Evolutionary conservation across 805 yeast genomes (phyloP).

Genomic region (Candida pseudofarinosa): DNA sequence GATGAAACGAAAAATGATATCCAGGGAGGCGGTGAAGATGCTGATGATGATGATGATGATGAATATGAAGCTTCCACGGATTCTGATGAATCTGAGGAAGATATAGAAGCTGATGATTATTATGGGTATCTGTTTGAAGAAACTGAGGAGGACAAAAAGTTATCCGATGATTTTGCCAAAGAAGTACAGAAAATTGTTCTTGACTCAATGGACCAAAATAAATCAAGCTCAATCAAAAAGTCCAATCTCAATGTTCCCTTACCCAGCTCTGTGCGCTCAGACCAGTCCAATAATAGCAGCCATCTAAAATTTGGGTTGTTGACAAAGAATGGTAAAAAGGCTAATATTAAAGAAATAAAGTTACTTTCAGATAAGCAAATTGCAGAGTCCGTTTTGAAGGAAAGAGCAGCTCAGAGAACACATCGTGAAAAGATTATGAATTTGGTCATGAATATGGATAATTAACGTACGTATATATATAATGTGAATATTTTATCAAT

Average conservation of each 20-base stretch:
- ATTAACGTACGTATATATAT: conserved; percentile 2
- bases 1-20: conserved; percentile 13
- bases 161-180: conserved; percentile 50
- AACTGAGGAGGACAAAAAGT: conserved; percentile 39
- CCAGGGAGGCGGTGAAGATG: conserved; percentile 14
- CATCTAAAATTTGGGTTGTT: conserved; percentile 49
- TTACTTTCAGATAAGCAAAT: conserved; percentile 55
- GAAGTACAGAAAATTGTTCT: conserved; percentile 51
- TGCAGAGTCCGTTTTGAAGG: conserved; percentile 48
- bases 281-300: conserved; percentile 2
- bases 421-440: conserved; percentile 57
- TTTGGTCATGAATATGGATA: conserved; percentile 45
- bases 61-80: conserved; percentile 11
- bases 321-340: conserved; percentile 49
- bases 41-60: conserved; percentile 12
- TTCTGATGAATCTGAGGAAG: conserved; percentile 8
- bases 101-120: conserved; percentile 10
- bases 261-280: conserved; percentile 3
- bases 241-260: conserved; percentile 18
- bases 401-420: conserved; percentile 45
- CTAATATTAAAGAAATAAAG: conserved; percentile 38
- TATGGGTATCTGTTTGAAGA: not conserved
- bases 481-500: conserved; percentile 9
- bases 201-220: conserved; percentile 45
- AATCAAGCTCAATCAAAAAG: conserved; percentile 14